Base-by-base conservation (phyloP, 805 yeast species). In the Metschnikowia gruessii region DNA sequence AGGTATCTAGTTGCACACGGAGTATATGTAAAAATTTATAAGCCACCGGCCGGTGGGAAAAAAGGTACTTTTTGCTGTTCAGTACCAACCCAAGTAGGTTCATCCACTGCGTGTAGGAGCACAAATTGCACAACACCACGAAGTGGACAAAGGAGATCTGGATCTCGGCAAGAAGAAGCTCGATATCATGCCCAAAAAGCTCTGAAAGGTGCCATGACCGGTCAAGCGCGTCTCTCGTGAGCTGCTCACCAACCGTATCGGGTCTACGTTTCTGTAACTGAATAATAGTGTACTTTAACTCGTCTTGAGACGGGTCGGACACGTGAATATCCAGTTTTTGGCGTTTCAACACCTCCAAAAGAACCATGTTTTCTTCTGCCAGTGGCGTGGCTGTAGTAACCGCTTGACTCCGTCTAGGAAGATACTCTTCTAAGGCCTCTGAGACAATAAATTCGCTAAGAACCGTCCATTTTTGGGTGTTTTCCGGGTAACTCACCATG, bases 81-180 rank as follows among this genome's bases (percentile, higher is more conserved):
- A 73, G 65, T 3, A 76, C 22, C 10, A 84, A 57, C 39, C 71
- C 73, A 11, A 79, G 52, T 30, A 83, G 51, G 16, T 67, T 69
- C 43, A 77, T 70, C 91, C 91, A 85, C 53, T 84, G 90, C 17
- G 77, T 65, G 16, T 80, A 74, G 12, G 84, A 79, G 16, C 86
- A 78, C 56, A 77, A 76, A 59, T 84, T 86, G 13, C 84, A 87
- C 51, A 84, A 67, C 0, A 81, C 54, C 1, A 81, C 55, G 36
- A 75, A 68, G 45, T 76, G 65, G 1, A 82, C 42, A 49, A 72
- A 85, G 2, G 76, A 58, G 17, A 82, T 57, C 52, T 81, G 80
- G 6, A 82, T 56, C 55, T 85, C 89, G 1, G 80, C 80, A 4
- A 81, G 49, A 3, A 79, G 51, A 2, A 57, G 38, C 0, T 56